These are phyloP conservation scores for Phylloboletellus chloephorus DNA, from an alignment of 1,284 basidiomycete genomes.

Conservation along the genomic window DNA sequence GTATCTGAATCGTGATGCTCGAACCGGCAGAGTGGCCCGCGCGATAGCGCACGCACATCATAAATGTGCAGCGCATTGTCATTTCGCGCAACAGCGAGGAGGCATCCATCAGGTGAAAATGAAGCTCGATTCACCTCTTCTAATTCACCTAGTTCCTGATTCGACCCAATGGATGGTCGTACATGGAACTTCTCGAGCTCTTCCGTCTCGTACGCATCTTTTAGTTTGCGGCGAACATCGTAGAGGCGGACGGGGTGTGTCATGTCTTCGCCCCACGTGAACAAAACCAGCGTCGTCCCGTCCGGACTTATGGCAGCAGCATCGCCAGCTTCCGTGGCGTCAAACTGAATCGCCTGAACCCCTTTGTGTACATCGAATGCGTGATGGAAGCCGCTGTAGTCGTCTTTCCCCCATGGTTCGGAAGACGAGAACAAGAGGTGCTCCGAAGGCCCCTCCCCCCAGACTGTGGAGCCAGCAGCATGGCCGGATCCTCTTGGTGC, in stretches of 20 bases:
- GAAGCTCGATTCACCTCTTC: slow-evolving; percentile 45
- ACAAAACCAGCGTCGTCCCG: slow-evolving; percentile 44
- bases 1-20: slow-evolving; percentile 39
- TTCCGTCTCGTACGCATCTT: slow-evolving; percentile 27
- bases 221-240: slow-evolving; percentile 39
- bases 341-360: slow-evolving; percentile 34
- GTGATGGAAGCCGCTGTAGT: slow-evolving; percentile 42
- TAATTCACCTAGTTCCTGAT: slow-evolving; percentile 30
- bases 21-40: slow-evolving; percentile 44
- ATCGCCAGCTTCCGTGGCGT: slow-evolving; percentile 50
- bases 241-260: slow-evolving; percentile 46
- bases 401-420: slow-evolving; percentile 36
- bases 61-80: slow-evolving; percentile 61
- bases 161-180: slow-evolving; percentile 3
- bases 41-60: slow-evolving; percentile 49
- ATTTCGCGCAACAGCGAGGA: slow-evolving; percentile 53
- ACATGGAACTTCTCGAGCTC: slow-evolving; percentile 25
- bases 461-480: slow-evolving; percentile 44
- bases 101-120: slow-evolving; percentile 58
- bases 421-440: slow-evolving; percentile 54
- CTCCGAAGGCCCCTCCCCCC: slow-evolving; percentile 44
- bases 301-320: slow-evolving; percentile 41
- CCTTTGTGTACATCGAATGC: slow-evolving; percentile 41
- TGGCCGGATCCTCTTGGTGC: slow-evolving; percentile 28
- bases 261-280: slow-evolving; percentile 37